phyloP scores from a whole-genome alignment of 2,329 filamentous ascomycete species.

The Aspergillus fischeri region DNA sequence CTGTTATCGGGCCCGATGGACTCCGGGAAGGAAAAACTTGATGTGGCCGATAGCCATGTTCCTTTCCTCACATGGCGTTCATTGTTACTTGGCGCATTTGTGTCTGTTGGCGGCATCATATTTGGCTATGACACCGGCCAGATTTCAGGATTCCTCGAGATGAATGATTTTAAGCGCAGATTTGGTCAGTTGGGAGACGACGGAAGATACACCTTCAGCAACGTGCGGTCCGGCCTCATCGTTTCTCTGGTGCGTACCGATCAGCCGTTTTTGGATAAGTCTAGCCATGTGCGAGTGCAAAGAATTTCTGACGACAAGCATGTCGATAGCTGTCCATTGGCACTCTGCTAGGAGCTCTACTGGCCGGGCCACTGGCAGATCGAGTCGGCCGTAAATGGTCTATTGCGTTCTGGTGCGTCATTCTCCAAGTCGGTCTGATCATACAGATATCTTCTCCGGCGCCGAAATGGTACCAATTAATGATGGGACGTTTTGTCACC shows the following conservation, averaged over 20 bases:
- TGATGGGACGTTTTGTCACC: conserved; percentile 40
- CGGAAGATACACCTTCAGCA: conserved; percentile 35
- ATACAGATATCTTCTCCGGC: conserved; percentile 39
- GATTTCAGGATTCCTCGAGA: conserved; percentile 42
- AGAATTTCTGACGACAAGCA: background rate
- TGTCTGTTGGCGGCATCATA: conserved; percentile 44
- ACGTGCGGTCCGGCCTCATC: conserved; percentile 41
- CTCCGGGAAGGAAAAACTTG: no score
- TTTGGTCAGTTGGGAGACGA: conserved; percentile 31
- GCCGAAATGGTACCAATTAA: conserved; percentile 39
- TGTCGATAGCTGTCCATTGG: conserved; percentile 38
- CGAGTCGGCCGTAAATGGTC: conserved; percentile 41
- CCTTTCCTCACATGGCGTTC: conserved; percentile 28
- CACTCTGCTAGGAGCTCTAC: conserved; percentile 40
- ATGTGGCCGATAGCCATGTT: conserved; percentile 14
- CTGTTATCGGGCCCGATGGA: no score
- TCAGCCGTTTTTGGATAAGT: no score
- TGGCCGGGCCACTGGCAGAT: conserved; percentile 40
- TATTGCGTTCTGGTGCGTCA: conserved; percentile 35
- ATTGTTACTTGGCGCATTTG: conserved; percentile 34
- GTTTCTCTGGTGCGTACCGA: conserved; percentile 34
- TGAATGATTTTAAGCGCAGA: conserved; percentile 37
- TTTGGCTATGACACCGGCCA: conserved; percentile 44
- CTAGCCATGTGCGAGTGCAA: background rate
- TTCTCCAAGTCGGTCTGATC: conserved; percentile 39